phyloP scores from a whole-genome alignment of 352 stramenopile species.

The Phytophthora megakarya region DNA sequence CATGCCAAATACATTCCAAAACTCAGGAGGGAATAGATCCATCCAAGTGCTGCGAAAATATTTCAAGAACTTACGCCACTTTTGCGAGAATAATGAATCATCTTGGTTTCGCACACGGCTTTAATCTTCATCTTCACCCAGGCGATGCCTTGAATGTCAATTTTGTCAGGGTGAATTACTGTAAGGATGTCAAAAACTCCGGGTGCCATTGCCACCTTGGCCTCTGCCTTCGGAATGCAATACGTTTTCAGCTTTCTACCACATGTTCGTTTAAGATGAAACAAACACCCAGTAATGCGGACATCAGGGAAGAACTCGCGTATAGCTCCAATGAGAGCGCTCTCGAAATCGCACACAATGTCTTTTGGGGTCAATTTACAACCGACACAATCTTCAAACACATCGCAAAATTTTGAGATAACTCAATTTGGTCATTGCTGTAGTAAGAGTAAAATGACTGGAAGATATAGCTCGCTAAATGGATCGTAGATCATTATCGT shows the following conservation, averaged over 20 bases:
- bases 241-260: slow-evolving; percentile 5
- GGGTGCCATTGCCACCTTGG: neutral
- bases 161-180: slow-evolving; percentile 1
- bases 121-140: slow-evolving; percentile 12
- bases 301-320: neutral
- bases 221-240: neutral
- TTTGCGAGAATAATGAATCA: neutral
- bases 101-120: neutral
- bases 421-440: neutral
- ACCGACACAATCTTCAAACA: neutral
- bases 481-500: slow-evolving; percentile 3
- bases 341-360: slow-evolving; percentile 2
- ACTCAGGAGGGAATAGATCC: neutral
- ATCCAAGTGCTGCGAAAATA: slow-evolving; percentile 6
- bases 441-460: neutral
- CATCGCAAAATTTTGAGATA: neutral
- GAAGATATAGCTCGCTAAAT: neutral
- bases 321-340: slow-evolving; percentile 1
- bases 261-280: slow-evolving; percentile 9
- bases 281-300: slow-evolving; percentile 3
- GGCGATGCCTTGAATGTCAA: slow-evolving; percentile 1
- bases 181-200: slow-evolving; percentile 8
- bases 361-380: neutral
- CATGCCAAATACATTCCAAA: slow-evolving; percentile 7
- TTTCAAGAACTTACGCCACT: slow-evolving; percentile 2